These are phyloP conservation scores for Neurospora tetraspora DNA, from an alignment of 495 filamentous ascomycete species.

Conservation along the genomic window DNA sequence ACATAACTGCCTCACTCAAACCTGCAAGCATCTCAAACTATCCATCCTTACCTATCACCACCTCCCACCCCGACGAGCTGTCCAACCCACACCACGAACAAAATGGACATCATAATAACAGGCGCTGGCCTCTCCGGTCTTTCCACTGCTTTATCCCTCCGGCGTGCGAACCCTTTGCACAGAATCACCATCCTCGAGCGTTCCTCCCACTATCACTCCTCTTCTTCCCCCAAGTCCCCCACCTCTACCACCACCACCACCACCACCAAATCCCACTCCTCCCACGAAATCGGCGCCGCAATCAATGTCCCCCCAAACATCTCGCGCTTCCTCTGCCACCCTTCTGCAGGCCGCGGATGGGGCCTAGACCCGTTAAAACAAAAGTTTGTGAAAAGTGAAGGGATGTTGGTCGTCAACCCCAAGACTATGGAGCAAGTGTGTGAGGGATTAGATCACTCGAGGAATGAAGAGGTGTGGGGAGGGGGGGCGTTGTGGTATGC, in stretches of 20 bases:
- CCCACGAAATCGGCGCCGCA: conserved; percentile 44
- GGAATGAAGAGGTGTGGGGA: neutral
- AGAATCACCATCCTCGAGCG: conserved; percentile 46
- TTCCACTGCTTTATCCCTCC: conserved; percentile 44
- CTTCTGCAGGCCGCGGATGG: conserved; percentile 1
- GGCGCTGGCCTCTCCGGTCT: conserved; percentile 51
- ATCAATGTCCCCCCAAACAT: conserved; percentile 47
- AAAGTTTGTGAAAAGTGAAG: conserved; percentile 4
- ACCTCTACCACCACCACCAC: neutral
- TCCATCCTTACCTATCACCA: neutral
- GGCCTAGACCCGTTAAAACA: conserved; percentile 22
- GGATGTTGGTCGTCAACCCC: conserved; percentile 2
- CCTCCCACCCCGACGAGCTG: too few relatives aligned
- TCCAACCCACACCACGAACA: neutral
- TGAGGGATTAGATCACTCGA: conserved; percentile 3
- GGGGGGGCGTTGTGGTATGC: conserved; percentile 7
- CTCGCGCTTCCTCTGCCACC: conserved; percentile 30
- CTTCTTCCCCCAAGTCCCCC: neutral
- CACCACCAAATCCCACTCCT: neutral
- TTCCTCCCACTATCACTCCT: conserved; percentile 30
- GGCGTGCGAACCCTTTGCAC: conserved; percentile 35
- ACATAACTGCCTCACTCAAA: neutral
- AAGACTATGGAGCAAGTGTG: conserved; percentile 6
- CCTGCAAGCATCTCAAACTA: neutral
- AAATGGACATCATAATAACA: conserved; percentile 36